Conservation (phyloP, 176 grass and related monocot species). For the Areca catechu region DNA sequence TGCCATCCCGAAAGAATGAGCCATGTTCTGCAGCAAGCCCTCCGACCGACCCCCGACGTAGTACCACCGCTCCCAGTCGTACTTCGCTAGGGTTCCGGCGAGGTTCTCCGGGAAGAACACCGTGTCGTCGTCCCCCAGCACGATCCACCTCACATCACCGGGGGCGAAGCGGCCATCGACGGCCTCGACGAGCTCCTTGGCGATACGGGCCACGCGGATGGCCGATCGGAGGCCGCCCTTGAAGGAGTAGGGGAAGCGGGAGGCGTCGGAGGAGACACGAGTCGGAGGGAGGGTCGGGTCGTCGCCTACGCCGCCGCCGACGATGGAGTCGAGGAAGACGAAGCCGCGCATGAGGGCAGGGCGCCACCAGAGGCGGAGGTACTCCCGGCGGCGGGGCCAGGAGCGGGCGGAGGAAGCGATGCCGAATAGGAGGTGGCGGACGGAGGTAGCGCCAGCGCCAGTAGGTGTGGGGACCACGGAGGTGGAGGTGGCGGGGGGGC, state of each 20-base stretch:
- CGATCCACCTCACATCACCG: constrained; percentile 41
- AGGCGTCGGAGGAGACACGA: constrained; percentile 49
- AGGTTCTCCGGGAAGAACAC: constrained; percentile 80
- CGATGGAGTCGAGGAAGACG: constrained; percentile 47
- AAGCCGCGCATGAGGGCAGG: constrained; percentile 31
- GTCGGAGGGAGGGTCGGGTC: constrained; percentile 19
- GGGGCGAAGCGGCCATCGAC: neutral
- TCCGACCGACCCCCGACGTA: constrained; percentile 78
- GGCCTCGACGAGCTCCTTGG: constrained; percentile 46
- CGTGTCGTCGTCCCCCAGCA: constrained; percentile 87
- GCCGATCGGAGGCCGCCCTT: constrained; percentile 55
- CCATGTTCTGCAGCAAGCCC: constrained; percentile 55
- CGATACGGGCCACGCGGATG: constrained; percentile 84
- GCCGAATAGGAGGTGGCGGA: constrained; percentile 65
- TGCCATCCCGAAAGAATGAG: constrained; percentile 73
- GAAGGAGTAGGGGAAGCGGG: constrained; percentile 72
- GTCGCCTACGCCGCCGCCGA: neutral
- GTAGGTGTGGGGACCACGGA: neutral
- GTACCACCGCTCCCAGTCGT: constrained; percentile 74
- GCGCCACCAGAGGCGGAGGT: constrained; percentile 68
- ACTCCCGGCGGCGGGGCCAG: constrained; percentile 32
- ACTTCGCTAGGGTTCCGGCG: constrained; percentile 35
- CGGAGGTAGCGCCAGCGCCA: constrained; percentile 25
- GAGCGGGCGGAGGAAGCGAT: constrained; percentile 57
- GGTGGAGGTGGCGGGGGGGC: constrained; percentile 1